These are phyloP conservation scores for Lentinula detonsa DNA, from an alignment of 768 basidiomycete genomes.

Conservation along the genomic window DNA sequence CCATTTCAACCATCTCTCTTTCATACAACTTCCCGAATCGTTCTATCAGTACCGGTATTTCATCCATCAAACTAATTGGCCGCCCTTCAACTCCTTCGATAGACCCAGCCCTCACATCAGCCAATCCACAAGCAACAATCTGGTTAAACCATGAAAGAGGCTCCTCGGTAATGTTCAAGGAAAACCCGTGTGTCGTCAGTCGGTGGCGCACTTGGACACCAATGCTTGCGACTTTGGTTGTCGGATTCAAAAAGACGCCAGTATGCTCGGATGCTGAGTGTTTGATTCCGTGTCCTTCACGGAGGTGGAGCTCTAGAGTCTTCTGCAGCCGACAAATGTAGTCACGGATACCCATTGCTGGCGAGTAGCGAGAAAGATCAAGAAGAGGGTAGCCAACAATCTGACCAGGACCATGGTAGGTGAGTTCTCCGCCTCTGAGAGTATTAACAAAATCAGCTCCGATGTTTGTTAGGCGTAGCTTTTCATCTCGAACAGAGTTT, in stretches of 20 bases:
- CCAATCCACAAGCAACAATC: constrained; percentile 88
- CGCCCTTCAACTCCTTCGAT: constrained; percentile 42
- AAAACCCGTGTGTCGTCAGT: constrained; percentile 92
- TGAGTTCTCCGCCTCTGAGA: constrained; percentile 86
- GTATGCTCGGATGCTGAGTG: constrained; percentile 71
- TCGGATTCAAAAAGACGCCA: constrained; percentile 80
- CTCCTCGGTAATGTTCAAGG: constrained; percentile 82
- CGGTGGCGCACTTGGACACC: constrained; percentile 95
- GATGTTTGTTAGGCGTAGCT: constrained; percentile 54
- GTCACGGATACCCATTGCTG: constrained; percentile 64
- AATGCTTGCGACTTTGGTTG: constrained; percentile 88
- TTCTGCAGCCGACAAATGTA: constrained; percentile 85
- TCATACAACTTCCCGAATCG: constrained; percentile 43
- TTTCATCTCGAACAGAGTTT: constrained; percentile 51
- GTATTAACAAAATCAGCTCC: constrained; percentile 88
- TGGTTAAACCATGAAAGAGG: constrained; percentile 82
- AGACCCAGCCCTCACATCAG: constrained; percentile 73
- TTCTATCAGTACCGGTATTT: constrained; percentile 44
- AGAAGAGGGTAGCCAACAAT: constrained; percentile 93
- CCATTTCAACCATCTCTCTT: constrained; percentile 41
- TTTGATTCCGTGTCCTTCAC: constrained; percentile 50
- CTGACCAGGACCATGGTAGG: constrained; percentile 97
- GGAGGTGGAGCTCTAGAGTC: constrained; percentile 58
- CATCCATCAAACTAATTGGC: constrained; percentile 36
- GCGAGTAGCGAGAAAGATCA: constrained; percentile 77